Base-by-base conservation (phyloP, 2,329 filamentous ascomycete species). In the Pseudogymnoascus pannorum region DNA sequence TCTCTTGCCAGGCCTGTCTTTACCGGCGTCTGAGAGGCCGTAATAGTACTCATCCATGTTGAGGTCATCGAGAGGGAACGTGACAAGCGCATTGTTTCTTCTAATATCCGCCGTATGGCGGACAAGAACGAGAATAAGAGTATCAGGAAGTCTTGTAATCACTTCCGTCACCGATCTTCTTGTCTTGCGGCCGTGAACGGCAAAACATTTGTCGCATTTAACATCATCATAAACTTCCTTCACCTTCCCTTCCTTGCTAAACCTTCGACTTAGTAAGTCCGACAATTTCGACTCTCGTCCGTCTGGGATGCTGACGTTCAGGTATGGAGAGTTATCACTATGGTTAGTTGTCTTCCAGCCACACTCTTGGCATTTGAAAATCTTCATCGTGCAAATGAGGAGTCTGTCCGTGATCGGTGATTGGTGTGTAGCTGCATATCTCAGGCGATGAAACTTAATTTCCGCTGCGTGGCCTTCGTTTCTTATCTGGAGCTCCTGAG, bases 61-160 rank as follows among this genome's bases (percentile, higher is more conserved):
- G 2, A 95, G 78, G 35, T 86, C 81, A 62, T 88, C 81, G 2
- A 96, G 80, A 5, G 91, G 89, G 72, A 95, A 96, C 9, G 86
- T 81, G 58, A 96, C 84, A 1, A 83, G 83, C 0, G 84, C 88
- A 66, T 84, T 83, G 60, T 89, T 83, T 75, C 96, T 96, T 61
- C 80, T 75, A 60, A 81, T 24, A 11, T 38, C 35, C 33, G 44
- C 31, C 29, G 57, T 58, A 72, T 88, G 89, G 3, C 87, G 82
- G 68, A 88, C 88, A 72, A 89, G 82, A 64, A 87, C 85, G 5
- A 89, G 76, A 16, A 88, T 83, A 11, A 68, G 44, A 14, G 40
- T 61, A 58, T 61, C 26, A 12, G 61, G 61, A 29, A 42, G 42
- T 16, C 59, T 60, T 20, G 60, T 61, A 35, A 61, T 36, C 16